Evolutionary conservation across 78 protist genomes (phyloP), one percentile per base, ranked within the genome.

Genomic region (Cyanophora paradoxa): DNA sequence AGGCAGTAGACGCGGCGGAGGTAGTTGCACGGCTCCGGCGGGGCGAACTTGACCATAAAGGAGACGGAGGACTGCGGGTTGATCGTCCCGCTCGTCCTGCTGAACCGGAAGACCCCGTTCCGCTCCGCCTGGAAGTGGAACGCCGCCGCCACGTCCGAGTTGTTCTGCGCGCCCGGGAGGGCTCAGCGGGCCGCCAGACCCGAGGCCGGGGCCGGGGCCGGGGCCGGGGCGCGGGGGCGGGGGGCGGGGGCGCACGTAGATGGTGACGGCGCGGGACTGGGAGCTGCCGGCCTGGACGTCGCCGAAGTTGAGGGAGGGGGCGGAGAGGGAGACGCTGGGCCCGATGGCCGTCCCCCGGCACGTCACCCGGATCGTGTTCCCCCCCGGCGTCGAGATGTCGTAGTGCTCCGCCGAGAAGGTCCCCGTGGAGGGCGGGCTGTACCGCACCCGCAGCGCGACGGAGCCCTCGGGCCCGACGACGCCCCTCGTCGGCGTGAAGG

Each of bases 11-110:
- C 50, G 46, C 76, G 61, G 36, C 40, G 16, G 48, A 52, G 52
- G 48, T 54, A 70, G 64, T 70, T 70, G 64, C 24, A 40, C 22
- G 65, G 37, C 34, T 37, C 34, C 13, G 19, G 1, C 24, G 76
- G 76, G 7, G 46, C 5, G 58, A 54, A 70, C 24, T 22, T 6
- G 34, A 70, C 7, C 14, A 3, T 70, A 17, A 54, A 14, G 36
- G 0, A 0, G 2, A 2, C n/a, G 16, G 46, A 30, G 44, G 30
- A 28, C 46, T 20, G 22, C 8, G 65, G 31, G 4, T 37, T 31
- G 28, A 70, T 8, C n/a, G n/a, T n/a, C n/a, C n/a, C n/a, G n/a
- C n/a, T n/a, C n/a, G 31, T 39, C 20, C 1, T 0, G 17, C 5
- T 30, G 26, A 54, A 1, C n/a, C 28, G 14, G n/a, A 70, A 70